Base-by-base conservation (phyloP, 768 basidiomycete genomes). In the Leucogyrophana mollusca region DNA sequence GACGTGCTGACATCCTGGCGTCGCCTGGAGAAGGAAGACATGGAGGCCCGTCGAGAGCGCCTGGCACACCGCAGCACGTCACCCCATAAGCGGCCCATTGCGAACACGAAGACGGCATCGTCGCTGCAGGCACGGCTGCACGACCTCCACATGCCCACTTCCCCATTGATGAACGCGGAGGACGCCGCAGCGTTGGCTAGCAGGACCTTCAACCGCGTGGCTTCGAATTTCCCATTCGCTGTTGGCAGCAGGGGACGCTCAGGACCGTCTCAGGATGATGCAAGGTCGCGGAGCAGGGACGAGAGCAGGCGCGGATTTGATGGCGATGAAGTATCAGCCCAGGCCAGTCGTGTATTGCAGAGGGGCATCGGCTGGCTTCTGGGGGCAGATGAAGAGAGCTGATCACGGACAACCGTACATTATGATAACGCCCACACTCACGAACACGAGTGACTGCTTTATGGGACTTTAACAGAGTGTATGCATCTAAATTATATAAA, bases 301-400 rank as follows among this genome's bases (percentile, higher is more conserved):
- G 71, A 71, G 42, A 62, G 66, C 44, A 66, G 71, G 38, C 63
- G 72, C 39, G 66, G 69, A 48, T 67, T 66, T 49, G 77, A 77
- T 42, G 70, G 70, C 32, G 81, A 78, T 14, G 86, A 87, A 43
- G 82, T 88, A 34, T 80, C 84, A 16, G 64, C 78, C n/a, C 83
- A 86, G 56, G 91, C 91, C 2, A 80, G 82, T 40, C 77, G 85
- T 24, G 90, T 83, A 3, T 65, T 98, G 34, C 88, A 90, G 30
- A 86, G 87, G 58, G 95, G 95, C 7, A 90, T 98, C 43, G 94
- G 94, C 22, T 98, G 95, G 95, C 73, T 98, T 22, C 83, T 98
- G 47, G 95, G 95, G 34, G 88, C 83, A 10, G 93, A 94, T 50
- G 85, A 83, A 17, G 61, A 61, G 43, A 27, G 45, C 18, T 22